Evolutionary conservation across 1,139 yeast genomes (phyloP), one percentile per base, ranked within the genome.

Genomic region (Kodamaea ohmeri): DNA sequence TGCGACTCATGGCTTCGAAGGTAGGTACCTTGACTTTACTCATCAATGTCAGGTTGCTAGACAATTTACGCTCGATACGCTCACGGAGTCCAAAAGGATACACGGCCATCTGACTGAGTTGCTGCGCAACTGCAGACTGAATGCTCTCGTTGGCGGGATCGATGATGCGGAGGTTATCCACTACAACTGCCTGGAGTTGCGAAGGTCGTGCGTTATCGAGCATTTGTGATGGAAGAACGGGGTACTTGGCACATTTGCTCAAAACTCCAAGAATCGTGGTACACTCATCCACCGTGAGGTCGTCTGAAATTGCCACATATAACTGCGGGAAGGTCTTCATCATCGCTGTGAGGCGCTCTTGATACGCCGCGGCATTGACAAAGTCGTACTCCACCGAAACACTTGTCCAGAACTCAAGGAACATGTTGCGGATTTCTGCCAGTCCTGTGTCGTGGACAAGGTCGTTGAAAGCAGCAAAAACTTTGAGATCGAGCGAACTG

Each of bases 191-290:
- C 51, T 84, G 92, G 25, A 83, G 59, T 13, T 64, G 61, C 0
- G 88, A 76, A 3, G 83, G 81, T 37, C 61, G 66, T 5, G 44
- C 44, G 25, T 64, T 61, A 51, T 83, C 89, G 6, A 55, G 50
- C 2, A 58, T 56, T 38, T 61, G 64, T 13, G 66, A 71, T 4
- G 83, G 80, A 18, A 83, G 61, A 9, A 83, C 68, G 0, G 94
- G 92, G 53, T 81, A 84, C 39, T 84, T 65, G 1, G 83, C 76
- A 41, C 86, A 77, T 20, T 78, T 68, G 48, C 76, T 79, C 46
- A 83, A 70, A 7, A 73, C 61, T 15, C 60, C 56, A 32, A 82
- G 55, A 14, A 79, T 61, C 9, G 55, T 58, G 40, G 67, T 72
- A 25, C 74, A 59, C 49, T 71, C 71, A 2, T 56, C 49, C 4